A percentile compares a stretch with the other conserved stretches of the same genome.
Evolutionary conservation across 129 eudicot species (phyloP).

Genomic region (Flaveria ramosissima): DNA sequence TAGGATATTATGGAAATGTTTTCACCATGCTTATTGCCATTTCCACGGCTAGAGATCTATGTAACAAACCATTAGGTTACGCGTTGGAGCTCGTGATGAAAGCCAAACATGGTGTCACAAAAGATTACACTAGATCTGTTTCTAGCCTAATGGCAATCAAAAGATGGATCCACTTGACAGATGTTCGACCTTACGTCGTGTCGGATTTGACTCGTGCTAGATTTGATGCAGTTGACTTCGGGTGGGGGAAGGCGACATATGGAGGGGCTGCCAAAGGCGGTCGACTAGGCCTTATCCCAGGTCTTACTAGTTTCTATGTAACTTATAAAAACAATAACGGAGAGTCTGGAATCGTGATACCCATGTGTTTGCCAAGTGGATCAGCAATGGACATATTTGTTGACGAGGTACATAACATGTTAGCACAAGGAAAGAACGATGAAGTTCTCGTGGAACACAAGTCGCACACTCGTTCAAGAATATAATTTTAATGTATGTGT

Average conservation of each 20-base stretch:
- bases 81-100: not conserved
- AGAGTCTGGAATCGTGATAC: not conserved
- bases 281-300: not conserved
- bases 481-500: not conserved
- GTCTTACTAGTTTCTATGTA: not conserved
- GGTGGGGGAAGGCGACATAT: constrained; percentile 4
- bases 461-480: not conserved
- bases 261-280: not conserved
- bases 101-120: not conserved
- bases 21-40: not conserved
- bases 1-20: not conserved
- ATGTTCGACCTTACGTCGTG: not conserved
- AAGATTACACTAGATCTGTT: not conserved
- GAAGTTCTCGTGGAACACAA: not conserved
- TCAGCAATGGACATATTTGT: not conserved
- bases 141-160: not conserved
- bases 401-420: not conserved
- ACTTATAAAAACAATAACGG: not conserved
- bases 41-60: not conserved
- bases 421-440: not conserved
- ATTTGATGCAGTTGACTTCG: not conserved
- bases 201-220: not conserved
- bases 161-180: not conserved
- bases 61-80: constrained; percentile 1
- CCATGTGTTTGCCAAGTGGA: not conserved